These are phyloP conservation scores for Tetradesmus lagerheimii DNA, from an alignment of 139 green algal genomes.

Conservation along the genomic window DNA sequence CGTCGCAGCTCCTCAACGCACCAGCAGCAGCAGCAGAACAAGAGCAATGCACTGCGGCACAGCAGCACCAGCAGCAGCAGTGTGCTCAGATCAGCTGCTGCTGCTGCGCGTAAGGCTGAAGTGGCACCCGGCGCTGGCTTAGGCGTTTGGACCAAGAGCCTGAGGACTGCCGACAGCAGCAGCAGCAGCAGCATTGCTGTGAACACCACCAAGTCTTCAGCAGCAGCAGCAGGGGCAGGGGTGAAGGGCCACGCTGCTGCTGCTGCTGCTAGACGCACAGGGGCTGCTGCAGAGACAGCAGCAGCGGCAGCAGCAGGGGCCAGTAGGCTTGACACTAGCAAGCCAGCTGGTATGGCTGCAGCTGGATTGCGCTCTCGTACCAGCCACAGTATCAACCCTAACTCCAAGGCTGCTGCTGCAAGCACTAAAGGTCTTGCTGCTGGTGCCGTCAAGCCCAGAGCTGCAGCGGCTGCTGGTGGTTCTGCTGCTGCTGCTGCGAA, in stretches of 20 bases:
- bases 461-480: not conserved
- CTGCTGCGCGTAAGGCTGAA: slow-evolving; percentile 4
- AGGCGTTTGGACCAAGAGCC: not conserved
- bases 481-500: not conserved
- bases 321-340: not conserved
- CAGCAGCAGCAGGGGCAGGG: not conserved
- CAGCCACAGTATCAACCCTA: not conserved
- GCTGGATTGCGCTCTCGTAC: not conserved
- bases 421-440: not conserved
- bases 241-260: not conserved
- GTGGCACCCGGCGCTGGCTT: not conserved
- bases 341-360: not conserved
- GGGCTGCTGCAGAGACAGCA: not conserved
- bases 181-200: not conserved
- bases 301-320: slow-evolving; percentile 5
- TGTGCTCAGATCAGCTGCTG: slow-evolving; percentile 2
- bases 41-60: not conserved
- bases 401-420: not conserved
- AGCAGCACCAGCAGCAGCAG: not conserved
- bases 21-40: not conserved
- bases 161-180: not conserved
- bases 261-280: not conserved
- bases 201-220: not conserved
- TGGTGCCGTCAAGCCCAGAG: not conserved
- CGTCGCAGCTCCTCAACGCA: not conserved